Evolutionary conservation across 1,139 yeast species (phyloP).

Genomic region (Pichia sp.): DNA sequence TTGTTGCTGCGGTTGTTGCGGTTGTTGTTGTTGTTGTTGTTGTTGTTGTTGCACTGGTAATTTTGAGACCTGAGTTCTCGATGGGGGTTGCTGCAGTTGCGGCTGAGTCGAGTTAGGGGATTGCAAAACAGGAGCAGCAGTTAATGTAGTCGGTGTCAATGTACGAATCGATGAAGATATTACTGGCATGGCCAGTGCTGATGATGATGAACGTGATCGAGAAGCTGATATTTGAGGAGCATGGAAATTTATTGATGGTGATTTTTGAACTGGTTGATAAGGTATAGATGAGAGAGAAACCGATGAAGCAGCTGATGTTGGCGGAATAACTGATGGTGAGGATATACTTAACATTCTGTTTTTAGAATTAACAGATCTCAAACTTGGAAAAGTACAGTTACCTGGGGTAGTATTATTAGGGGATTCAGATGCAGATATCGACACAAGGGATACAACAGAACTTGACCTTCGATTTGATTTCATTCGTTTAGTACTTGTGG

Average conservation of each 20-base stretch:
- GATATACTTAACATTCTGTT: background rate
- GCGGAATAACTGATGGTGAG: background rate
- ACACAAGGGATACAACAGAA: constrained; percentile 21
- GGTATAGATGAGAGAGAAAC: constrained; percentile 1
- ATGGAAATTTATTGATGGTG: background rate
- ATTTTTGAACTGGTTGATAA: background rate
- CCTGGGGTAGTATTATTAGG: constrained; percentile 5
- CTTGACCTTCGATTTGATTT: constrained; percentile 23
- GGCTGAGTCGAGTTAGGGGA: too few relatives aligned
- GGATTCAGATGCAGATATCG: constrained; percentile 12
- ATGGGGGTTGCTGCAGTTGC: too few relatives aligned
- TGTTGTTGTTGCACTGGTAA: constrained; percentile 4
- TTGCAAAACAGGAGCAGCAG: constrained; percentile 2
- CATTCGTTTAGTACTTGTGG: constrained; percentile 22
- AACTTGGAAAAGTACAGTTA: background rate
- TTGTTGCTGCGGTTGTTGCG: constrained; percentile 5
- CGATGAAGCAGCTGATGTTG: constrained; percentile 1
- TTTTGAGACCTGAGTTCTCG: too few relatives aligned
- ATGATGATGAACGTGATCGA: background rate
- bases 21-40: constrained; percentile 5
- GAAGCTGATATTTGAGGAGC: background rate
- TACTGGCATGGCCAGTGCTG: background rate
- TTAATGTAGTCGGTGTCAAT: background rate
- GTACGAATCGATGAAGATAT: background rate
- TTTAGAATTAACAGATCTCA: background rate